These are phyloP conservation scores for Zygosaccharomyces bailii DNA, from an alignment of 805 yeast genomes.

Conservation along the genomic window DNA sequence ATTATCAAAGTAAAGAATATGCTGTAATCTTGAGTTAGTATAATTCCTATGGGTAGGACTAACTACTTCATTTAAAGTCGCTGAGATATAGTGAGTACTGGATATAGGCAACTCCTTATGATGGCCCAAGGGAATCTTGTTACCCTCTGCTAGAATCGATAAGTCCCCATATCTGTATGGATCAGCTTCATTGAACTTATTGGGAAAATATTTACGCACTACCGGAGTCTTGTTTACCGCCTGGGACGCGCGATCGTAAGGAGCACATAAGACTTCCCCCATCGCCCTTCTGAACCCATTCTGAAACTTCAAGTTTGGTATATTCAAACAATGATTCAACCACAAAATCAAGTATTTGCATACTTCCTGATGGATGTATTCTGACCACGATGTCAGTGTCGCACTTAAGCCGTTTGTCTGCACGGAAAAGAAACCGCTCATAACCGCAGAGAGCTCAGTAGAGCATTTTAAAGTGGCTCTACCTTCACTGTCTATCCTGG, in stretches of 20 bases:
- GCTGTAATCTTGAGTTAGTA: conserved; percentile 52
- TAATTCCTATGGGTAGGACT: conserved; percentile 18
- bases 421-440: conserved; percentile 39
- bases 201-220: conserved; percentile 25
- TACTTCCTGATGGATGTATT: conserved; percentile 47
- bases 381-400: conserved; percentile 49
- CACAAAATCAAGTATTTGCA: conserved; percentile 48
- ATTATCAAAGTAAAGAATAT: conserved; percentile 54
- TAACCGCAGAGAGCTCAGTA: conserved; percentile 22
- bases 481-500: conserved; percentile 48
- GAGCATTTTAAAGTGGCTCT: conserved; percentile 45
- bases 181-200: conserved; percentile 18
- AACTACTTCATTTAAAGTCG: conserved; percentile 19
- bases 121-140: conserved; percentile 35
- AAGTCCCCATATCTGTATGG: conserved; percentile 27
- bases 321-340: conserved; percentile 43
- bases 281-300: conserved; percentile 40
- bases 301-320: conserved; percentile 40
- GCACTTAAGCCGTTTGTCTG: conserved; percentile 53
- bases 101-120: conserved; percentile 29
- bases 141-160: conserved; percentile 36
- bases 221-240: conserved; percentile 27
- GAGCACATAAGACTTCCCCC: conserved; percentile 43
- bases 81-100: conserved; percentile 32
- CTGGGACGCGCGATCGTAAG: conserved; percentile 15